Conservation (phyloP, 2,329 filamentous ascomycete species). For the Leptographium lundbergii region DNA sequence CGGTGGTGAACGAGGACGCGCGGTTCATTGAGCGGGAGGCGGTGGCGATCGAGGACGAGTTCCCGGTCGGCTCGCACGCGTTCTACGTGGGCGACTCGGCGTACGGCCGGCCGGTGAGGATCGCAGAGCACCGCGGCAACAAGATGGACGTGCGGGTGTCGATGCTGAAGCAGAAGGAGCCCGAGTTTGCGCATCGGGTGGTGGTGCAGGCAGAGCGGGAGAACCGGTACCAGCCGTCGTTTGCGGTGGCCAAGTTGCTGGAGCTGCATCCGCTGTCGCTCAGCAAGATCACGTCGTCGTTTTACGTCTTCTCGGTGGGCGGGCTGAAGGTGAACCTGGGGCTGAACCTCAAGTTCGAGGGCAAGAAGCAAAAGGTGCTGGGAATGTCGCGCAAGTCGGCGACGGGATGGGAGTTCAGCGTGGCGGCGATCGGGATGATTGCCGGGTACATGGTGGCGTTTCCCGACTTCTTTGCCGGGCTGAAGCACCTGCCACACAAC, state of each 20-base stretch:
- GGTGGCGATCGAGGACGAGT: conserved; percentile 83
- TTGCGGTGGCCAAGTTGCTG: conserved; percentile 72
- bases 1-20: conserved; percentile 80
- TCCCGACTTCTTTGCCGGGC: conserved; percentile 85
- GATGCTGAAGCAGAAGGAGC: conserved; percentile 57
- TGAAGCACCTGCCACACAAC: conserved; percentile 73
- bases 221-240: conserved; percentile 75
- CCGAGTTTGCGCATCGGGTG: conserved; percentile 67
- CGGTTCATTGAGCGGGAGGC: conserved; percentile 85
- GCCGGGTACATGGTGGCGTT: conserved; percentile 86
- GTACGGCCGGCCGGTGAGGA: conserved; percentile 80
- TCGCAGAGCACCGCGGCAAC: conserved; percentile 56
- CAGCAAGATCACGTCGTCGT: conserved; percentile 93
- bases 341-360: conserved; percentile 93
- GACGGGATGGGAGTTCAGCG: conserved; percentile 92
- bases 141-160: conserved; percentile 73
- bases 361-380: conserved; percentile 86
- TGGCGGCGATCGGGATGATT: conserved; percentile 67
- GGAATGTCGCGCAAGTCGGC: conserved; percentile 83
- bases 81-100: conserved; percentile 94
- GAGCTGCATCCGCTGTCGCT: conserved; percentile 74
- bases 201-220: conserved; percentile 56
- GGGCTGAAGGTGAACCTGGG: conserved; percentile 72
- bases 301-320: conserved; percentile 66
- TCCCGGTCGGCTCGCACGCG: conserved; percentile 66